Percentiles rank a stretch among this genome's conserved stretches.
Conservation (phyloP, 345 rosid genomes). For the Gossypium longicalyx region DNA sequence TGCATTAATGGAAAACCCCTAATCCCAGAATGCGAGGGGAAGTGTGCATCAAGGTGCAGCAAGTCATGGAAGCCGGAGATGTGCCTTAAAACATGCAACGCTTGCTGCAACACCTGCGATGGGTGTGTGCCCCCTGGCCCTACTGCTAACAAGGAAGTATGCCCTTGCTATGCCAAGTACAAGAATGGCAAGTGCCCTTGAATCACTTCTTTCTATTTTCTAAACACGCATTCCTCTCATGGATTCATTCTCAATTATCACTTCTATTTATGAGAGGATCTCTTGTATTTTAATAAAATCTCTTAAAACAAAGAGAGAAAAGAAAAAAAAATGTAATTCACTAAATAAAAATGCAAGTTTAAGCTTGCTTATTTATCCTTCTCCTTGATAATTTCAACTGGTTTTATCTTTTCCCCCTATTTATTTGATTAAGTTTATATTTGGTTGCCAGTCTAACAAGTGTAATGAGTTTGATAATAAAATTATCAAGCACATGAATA, state of each 20-base stretch:
- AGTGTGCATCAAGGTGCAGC: constrained; percentile 20
- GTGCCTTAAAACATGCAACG: constrained; percentile 15
- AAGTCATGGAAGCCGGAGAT: constrained; percentile 22
- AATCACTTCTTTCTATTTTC: neutral
- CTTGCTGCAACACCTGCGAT: constrained; percentile 21
- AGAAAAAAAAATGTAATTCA: neutral
- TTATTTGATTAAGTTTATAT: neutral
- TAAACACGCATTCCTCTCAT: neutral
- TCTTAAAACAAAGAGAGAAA: too few relatives aligned
- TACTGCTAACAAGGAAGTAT: constrained; percentile 15
- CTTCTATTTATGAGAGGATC: neutral
- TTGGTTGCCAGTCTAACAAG: too few relatives aligned
- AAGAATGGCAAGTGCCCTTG: constrained; percentile 4
- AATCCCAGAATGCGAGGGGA: constrained; percentile 6
- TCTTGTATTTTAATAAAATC: too few relatives aligned
- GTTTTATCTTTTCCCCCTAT: neutral
- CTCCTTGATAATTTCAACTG: neutral
- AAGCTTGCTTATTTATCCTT: neutral
- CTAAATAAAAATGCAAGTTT: neutral
- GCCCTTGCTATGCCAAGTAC: constrained; percentile 12
- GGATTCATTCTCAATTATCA: neutral
- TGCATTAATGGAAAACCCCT: neutral
- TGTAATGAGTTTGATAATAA: too few relatives aligned
- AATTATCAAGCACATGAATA: too few relatives aligned
- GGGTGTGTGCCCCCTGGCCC: constrained; percentile 24